Evolutionary conservation across 352 stramenopile species (phyloP).

Genomic region (Phytophthora europaea): DNA sequence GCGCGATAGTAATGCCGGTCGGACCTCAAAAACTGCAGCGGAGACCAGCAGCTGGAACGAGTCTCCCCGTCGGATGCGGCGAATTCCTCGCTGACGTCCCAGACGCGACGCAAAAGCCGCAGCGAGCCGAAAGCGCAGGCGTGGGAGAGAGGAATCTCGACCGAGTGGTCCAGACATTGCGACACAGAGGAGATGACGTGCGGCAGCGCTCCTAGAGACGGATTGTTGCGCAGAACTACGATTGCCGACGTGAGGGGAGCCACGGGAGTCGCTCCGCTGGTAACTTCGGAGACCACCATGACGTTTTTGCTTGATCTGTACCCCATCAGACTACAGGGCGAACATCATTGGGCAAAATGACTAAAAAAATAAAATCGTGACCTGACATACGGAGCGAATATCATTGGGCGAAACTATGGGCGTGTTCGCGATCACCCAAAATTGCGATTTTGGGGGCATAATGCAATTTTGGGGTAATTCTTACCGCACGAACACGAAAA

Average conservation of each 20-base stretch:
- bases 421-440: too few species aligned
- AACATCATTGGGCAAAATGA: too few species aligned
- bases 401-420: too few species aligned
- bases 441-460: too few species aligned
- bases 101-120: conserved; percentile 30
- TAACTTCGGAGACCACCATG: too few species aligned
- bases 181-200: conserved; percentile 34
- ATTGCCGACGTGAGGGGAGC: conserved; percentile 17
- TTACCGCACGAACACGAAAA: too few species aligned
- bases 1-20: conserved; percentile 29
- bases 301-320: too few species aligned
- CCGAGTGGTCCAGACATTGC: conserved; percentile 34
- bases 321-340: too few species aligned
- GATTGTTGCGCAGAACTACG: conserved; percentile 20
- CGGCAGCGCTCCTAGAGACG: conserved; percentile 23
- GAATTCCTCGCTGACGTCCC: conserved; percentile 25
- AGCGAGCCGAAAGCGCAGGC: conserved; percentile 29
- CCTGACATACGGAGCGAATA: too few species aligned
- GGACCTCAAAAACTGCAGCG: conserved; percentile 19
- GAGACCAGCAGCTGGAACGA: conserved; percentile 16
- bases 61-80: not conserved
- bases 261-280: not conserved
- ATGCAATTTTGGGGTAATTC: too few species aligned
- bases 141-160: conserved; percentile 21
- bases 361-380: too few species aligned